These are phyloP conservation scores for Albifimbria verrucaria DNA, from an alignment of 2,329 filamentous ascomycete species.

Conservation along the genomic window DNA sequence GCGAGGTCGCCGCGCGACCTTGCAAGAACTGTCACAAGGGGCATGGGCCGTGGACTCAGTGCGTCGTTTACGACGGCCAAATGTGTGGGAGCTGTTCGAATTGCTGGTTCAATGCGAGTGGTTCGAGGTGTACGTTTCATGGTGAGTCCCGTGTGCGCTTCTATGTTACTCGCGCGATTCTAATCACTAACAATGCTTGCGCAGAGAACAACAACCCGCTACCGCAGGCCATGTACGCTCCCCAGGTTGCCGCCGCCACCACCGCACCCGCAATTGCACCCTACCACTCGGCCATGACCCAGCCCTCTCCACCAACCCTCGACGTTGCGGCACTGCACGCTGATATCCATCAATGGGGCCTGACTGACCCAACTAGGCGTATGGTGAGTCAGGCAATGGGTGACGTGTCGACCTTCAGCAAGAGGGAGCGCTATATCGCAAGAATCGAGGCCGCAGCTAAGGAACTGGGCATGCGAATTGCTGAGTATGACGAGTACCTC, in stretches of 20 bases:
- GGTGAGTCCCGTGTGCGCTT: slow-evolving; percentile 38
- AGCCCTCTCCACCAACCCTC: slow-evolving; percentile 2
- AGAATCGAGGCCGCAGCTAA: slow-evolving; percentile 52
- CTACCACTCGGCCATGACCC: neutral
- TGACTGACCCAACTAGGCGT: slow-evolving; percentile 15
- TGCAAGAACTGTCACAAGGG: slow-evolving; percentile 61
- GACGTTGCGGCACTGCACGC: slow-evolving; percentile 8
- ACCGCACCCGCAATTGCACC: neutral
- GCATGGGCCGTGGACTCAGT: slow-evolving; percentile 56
- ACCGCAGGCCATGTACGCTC: slow-evolving; percentile 7
- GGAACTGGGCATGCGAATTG: slow-evolving; percentile 51
- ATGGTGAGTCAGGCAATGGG: slow-evolving; percentile 38
- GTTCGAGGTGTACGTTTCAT: slow-evolving; percentile 57
- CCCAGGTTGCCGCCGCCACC: slow-evolving; percentile 10
- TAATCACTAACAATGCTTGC: no score
- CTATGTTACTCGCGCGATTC: no score
- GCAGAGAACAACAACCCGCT: slow-evolving; percentile 18
- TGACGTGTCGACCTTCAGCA: slow-evolving; percentile 41
- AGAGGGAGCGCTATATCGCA: slow-evolving; percentile 43
- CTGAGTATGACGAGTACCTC: slow-evolving; percentile 46
- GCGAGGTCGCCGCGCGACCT: slow-evolving; percentile 41
- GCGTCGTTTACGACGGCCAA: slow-evolving; percentile 56
- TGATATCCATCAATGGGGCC: slow-evolving; percentile 18
- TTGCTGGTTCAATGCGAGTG: slow-evolving; percentile 62
- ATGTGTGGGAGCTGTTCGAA: slow-evolving; percentile 62